phyloP scores from a whole-genome alignment of 2,329 filamentous ascomycete genomes.

The Botrytis pseudocinerea region DNA sequence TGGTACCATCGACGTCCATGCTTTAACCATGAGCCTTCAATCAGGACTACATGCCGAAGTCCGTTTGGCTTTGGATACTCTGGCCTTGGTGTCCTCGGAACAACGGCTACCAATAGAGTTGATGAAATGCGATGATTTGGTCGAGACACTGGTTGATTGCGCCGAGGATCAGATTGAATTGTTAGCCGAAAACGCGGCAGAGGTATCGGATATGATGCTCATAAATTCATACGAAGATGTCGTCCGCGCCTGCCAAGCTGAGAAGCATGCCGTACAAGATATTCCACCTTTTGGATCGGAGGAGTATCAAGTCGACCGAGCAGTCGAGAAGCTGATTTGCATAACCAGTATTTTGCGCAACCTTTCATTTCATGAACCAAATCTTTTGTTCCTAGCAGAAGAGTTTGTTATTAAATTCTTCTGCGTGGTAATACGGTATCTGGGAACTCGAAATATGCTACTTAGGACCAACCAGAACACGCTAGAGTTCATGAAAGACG shows the following conservation, averaged over 20 bases:
- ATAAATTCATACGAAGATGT: constrained; percentile 87
- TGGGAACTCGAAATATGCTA: constrained; percentile 87
- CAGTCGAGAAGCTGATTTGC: constrained; percentile 83
- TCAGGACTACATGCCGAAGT: constrained; percentile 88
- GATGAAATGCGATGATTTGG: constrained; percentile 78
- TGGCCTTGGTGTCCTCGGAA: constrained; percentile 66
- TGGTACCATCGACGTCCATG: constrained; percentile 86
- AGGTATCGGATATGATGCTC: constrained; percentile 83
- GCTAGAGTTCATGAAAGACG: constrained; percentile 96
- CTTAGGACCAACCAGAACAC: constrained; percentile 80
- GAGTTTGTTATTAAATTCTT: constrained; percentile 79
- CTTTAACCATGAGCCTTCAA: constrained; percentile 84
- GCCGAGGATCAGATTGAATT: constrained; percentile 85
- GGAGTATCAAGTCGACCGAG: constrained; percentile 80
- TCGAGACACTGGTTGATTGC: constrained; percentile 86
- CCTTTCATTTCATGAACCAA: constrained; percentile 80
- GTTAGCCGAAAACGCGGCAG: constrained; percentile 79
- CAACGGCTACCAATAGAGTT: constrained; percentile 63
- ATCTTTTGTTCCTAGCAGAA: constrained; percentile 73
- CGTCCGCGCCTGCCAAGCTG: constrained; percentile 72
- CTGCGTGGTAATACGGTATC: constrained; percentile 77
- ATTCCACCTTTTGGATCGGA: constrained; percentile 71
- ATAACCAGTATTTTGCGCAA: constrained; percentile 93
- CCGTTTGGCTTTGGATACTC: constrained; percentile 82
- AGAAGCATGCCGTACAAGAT: constrained; percentile 71